These are phyloP conservation scores for Malus sieversii DNA, from an alignment of 306 rosid genomes.

Conservation along the genomic window DNA sequence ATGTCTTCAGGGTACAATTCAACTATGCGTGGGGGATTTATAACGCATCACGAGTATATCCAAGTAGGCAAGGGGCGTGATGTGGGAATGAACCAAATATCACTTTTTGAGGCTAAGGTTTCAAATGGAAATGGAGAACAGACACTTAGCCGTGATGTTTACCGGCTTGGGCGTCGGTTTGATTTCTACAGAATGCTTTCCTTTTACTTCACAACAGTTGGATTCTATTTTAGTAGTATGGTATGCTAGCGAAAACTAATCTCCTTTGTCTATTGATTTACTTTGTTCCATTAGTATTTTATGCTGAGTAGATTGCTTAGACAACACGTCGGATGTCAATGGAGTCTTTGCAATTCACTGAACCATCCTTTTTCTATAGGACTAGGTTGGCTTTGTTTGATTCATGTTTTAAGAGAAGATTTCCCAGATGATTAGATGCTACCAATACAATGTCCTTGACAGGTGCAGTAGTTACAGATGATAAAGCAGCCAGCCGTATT, in stretches of 20 bases:
- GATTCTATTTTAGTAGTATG: constrained; percentile 97
- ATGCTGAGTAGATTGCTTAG: neutral
- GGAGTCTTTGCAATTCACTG: too few relatives aligned
- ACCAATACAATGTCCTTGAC: neutral
- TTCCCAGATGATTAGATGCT: neutral
- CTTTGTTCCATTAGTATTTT: neutral
- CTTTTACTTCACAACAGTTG: constrained; percentile 96
- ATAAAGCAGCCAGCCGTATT: neutral
- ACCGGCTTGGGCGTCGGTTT: constrained; percentile 88
- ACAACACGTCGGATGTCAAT: neutral
- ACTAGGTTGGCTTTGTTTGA: neutral
- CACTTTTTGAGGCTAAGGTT: constrained; percentile 93
- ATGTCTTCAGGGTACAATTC: constrained; percentile 70
- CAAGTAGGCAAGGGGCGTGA: constrained; percentile 99
- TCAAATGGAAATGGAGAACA: constrained; percentile 99
- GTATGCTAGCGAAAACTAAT: constrained; percentile 30
- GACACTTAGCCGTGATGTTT: constrained; percentile 95
- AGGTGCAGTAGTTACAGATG: neutral
- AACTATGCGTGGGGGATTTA: constrained; percentile 75
- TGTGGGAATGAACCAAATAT: constrained; percentile 97
- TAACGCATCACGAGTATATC: constrained; percentile 94
- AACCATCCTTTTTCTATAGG: neutral
- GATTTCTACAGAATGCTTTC: constrained; percentile 95
- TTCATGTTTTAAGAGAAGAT: neutral
- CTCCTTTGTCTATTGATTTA: neutral